A percentile compares a stretch with the other conserved stretches of the same genome.
phyloP scores from a whole-genome alignment of 192 early-diverging fungal species.

The Linnemannia hyalina region DNA sequence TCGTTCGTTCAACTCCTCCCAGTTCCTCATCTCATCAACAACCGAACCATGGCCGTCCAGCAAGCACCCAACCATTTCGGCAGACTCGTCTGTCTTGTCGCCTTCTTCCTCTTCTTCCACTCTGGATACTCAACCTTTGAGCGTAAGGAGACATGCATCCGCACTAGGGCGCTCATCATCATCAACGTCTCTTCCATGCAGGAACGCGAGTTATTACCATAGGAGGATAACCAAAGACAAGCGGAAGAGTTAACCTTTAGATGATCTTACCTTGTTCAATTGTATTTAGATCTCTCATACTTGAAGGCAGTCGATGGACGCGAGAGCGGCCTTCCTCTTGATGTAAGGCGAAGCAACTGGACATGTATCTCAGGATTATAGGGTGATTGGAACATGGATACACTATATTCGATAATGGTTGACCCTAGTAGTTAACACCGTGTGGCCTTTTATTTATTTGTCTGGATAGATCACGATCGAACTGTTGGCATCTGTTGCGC shows the following conservation, averaged over 20 bases:
- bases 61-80: conserved; percentile 51
- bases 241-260: background rate
- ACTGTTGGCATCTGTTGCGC: conserved; percentile 60
- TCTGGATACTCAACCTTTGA: conserved; percentile 70
- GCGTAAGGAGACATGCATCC: conserved; percentile 42
- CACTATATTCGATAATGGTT: no score
- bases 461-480: conserved; percentile 61
- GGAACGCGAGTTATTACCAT: background rate
- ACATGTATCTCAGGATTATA: background rate
- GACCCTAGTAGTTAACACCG: no score
- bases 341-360: conserved; percentile 46
- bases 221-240: background rate
- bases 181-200: background rate
- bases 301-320: conserved; percentile 64
- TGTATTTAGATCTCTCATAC: conserved; percentile 63
- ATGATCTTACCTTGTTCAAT: background rate
- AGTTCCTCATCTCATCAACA: background rate
- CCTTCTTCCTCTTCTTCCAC: conserved; percentile 60
- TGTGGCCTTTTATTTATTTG: background rate
- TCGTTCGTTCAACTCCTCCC: background rate
- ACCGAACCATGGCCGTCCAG: conserved; percentile 42
- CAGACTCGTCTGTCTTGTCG: conserved; percentile 52
- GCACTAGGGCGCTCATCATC: background rate
- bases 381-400: background rate
- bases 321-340: conserved; percentile 58